Evolutionary conservation across 225 moss, liverwort and hornwort genomes (phyloP), one percentile per base, ranked within the genome.

Genomic region (Sphagnum contortum): DNA sequence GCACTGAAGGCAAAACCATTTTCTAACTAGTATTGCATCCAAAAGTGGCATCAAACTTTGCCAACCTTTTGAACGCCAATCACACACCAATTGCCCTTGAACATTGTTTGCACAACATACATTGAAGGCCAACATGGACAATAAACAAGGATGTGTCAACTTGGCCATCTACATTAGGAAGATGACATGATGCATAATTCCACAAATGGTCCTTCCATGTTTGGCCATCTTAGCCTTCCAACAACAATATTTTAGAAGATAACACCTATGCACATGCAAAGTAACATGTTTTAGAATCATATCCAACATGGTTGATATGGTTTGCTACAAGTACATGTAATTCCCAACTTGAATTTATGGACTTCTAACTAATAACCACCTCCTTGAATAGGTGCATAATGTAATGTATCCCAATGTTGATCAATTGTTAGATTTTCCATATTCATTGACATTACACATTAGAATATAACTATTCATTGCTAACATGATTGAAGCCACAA

Each of bases 1-100:
- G 52, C 52, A 52, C 7, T 52, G 2, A 5, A 9, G 52, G 9
- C 52, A 52, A 6, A 52, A 52, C 52, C 52, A 52, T 5, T 52
- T 9, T 52, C 52, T 9, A 9, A 5, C 2, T 5, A 9, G 52
- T 5, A 52, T 9, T 9, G 6, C 9, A 6, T 52, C 52, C 6
- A 52, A n/a, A 60, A 45, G 63, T 63, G 63, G 63, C 11, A 45
- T 63, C 45, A 48, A 48, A 3, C 63, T 29, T 2, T 63, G 63
- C 29, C 12, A 63, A 63, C 63, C 63, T 6, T 45, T 12, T 2
- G 45, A 45, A 45, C 63, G 3, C 7, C 63, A 6, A 63, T 63
- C 47, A 48, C 63, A 63, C 63, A 63, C 45, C 47, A 63, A 47
- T 45, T 1, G n/a, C n/a, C n/a, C n/a, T n/a, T n/a, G n/a, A n/a